These are phyloP conservation scores for Mimosa pudica DNA, from an alignment of 306 rosid species.

Conservation along the genomic window DNA sequence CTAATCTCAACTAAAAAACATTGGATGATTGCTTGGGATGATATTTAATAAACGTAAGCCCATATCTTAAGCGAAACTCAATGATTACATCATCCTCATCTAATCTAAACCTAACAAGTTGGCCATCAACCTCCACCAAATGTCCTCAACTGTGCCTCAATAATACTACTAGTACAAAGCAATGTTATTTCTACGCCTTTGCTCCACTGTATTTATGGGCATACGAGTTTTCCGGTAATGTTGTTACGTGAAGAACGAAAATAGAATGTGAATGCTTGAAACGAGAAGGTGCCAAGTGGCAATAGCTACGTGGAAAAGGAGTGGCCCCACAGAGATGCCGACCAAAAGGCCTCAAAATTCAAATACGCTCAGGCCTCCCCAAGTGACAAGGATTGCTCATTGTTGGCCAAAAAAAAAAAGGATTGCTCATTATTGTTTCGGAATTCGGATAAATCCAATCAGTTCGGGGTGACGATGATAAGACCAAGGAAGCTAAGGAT, in stretches of 20 bases:
- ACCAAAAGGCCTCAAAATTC: slow-evolving; percentile 34
- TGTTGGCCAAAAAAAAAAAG: too few relatives aligned
- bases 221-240: neutral
- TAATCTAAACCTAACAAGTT: slow-evolving; percentile 49
- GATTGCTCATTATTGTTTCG: slow-evolving; percentile 43
- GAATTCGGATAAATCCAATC: slow-evolving; percentile 43
- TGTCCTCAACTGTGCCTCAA: slow-evolving; percentile 17
- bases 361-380: slow-evolving; percentile 26
- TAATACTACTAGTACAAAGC: neutral
- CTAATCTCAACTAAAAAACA: neutral
- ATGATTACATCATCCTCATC: slow-evolving; percentile 37
- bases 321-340: slow-evolving; percentile 51
- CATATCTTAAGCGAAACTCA: slow-evolving; percentile 49
- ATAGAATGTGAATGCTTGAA: neutral
- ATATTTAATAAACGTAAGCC: slow-evolving; percentile 14
- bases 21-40: slow-evolving; percentile 12
- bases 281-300: neutral
- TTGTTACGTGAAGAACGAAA: neutral
- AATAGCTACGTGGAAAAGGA: neutral
- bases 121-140: slow-evolving; percentile 42
- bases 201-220: neutral
- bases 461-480: slow-evolving; percentile 40
- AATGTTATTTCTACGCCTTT: too few relatives aligned
- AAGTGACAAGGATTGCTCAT: slow-evolving; percentile 41
- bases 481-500: slow-evolving; percentile 44